These are phyloP conservation scores for Amphicarpaea edgeworthii DNA, from an alignment of 306 rosid species.

Conservation along the genomic window DNA sequence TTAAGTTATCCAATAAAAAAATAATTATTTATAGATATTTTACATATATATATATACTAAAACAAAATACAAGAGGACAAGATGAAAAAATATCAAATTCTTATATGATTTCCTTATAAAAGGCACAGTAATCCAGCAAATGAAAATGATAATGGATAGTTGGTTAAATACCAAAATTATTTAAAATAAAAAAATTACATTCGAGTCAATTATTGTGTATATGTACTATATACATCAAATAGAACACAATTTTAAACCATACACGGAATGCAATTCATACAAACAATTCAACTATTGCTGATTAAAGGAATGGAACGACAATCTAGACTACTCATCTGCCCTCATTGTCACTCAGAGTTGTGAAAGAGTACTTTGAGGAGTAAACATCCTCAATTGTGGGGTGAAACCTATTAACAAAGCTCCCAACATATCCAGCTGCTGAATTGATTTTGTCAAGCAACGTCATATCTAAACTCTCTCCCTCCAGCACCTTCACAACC, in stretches of 20 bases:
- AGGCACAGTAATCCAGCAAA: not conserved
- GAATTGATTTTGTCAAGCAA: conserved; percentile 50
- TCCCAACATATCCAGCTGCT: conserved; percentile 25
- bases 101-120: not conserved
- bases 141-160: not conserved
- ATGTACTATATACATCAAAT: conserved; percentile 2
- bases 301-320: conserved; percentile 7
- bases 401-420: conserved; percentile 25
- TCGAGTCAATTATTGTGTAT: not conserved
- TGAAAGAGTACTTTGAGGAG: conserved; percentile 31
- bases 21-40: no score
- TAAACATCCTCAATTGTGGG: conserved; percentile 56
- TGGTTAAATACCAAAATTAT: not conserved
- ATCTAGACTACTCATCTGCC: conserved; percentile 47
- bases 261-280: not conserved
- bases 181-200: not conserved
- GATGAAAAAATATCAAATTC: no score
- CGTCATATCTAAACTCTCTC: conserved; percentile 43
- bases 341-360: conserved; percentile 8
- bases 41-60: no score
- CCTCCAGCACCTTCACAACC: conserved; percentile 59
- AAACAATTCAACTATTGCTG: not conserved
- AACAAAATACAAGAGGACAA: no score
- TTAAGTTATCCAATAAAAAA: no score
- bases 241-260: not conserved